Conservation (phyloP, 2,329 filamentous ascomycete genomes). For the Ophiostoma sp. region DNA sequence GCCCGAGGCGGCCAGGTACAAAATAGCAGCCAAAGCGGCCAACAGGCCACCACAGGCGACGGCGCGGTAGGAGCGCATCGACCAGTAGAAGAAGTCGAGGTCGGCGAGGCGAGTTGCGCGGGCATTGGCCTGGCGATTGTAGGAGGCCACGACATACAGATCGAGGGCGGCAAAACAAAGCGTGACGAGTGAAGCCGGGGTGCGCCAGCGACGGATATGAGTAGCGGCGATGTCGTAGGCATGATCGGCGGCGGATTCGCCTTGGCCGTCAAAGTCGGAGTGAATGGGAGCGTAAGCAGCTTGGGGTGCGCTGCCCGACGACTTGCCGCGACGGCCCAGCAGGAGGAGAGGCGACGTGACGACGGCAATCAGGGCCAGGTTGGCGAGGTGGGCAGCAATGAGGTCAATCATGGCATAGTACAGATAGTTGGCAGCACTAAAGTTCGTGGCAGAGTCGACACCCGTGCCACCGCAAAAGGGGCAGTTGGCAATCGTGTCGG, state of each 20-base stretch:
- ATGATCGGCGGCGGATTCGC: constrained; percentile 13
- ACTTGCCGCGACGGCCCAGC: constrained; percentile 60
- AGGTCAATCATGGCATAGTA: constrained; percentile 77
- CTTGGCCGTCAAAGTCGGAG: neutral
- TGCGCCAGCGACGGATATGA: constrained; percentile 58
- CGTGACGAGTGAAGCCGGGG: constrained; percentile 64
- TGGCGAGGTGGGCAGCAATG: constrained; percentile 74
- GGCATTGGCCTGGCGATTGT: constrained; percentile 65
- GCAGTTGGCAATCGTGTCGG: constrained; percentile 70
- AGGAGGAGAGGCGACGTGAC: constrained; percentile 67
- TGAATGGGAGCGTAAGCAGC: neutral
- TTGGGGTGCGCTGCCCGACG: constrained; percentile 26
- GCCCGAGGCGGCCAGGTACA: constrained; percentile 79
- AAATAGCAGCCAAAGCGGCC: constrained; percentile 58
- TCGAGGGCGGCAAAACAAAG: constrained; percentile 63
- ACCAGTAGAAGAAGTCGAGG: constrained; percentile 72
- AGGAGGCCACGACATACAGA: constrained; percentile 63
- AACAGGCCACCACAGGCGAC: constrained; percentile 67
- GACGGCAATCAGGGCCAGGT: constrained; percentile 70
- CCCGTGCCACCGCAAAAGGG: constrained; percentile 65
- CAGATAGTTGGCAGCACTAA: constrained; percentile 69
- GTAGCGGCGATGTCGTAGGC: constrained; percentile 23
- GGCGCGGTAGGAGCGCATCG: constrained; percentile 61
- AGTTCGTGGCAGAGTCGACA: constrained; percentile 44
- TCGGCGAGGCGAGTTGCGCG: constrained; percentile 62